phyloP scores from a whole-genome alignment of 2,329 filamentous ascomycete species.

The Alternaria longipes region DNA sequence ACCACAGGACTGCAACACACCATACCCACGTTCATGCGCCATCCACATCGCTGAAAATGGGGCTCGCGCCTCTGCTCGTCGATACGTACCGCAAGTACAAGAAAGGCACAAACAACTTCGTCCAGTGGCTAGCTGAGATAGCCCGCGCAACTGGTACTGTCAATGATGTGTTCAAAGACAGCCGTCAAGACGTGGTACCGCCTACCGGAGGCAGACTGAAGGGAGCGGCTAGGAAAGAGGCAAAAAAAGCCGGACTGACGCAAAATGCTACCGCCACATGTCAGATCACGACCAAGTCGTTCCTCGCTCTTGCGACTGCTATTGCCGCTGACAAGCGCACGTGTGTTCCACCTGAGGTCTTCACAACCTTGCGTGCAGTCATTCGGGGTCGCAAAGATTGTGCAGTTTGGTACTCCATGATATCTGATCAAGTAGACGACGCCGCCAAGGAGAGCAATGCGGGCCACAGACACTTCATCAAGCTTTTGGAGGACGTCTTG shows the following conservation, averaged over 20 bases:
- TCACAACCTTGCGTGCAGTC: neutral
- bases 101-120: neutral
- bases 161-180: neutral
- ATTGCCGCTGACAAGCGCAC: neutral
- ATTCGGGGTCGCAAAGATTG: neutral
- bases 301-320: neutral
- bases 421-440: neutral
- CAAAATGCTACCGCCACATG: neutral
- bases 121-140: neutral
- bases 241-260: neutral
- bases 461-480: neutral
- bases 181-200: neutral
- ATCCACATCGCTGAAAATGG: neutral
- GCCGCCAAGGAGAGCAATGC: neutral
- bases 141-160: neutral
- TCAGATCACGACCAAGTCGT: neutral
- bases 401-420: neutral
- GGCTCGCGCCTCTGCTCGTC: neutral
- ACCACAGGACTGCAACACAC: neutral
- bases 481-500: neutral
- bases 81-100: neutral
- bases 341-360: neutral
- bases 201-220: neutral
- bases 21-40: neutral
- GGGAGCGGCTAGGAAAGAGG: neutral